These are phyloP conservation scores for Penicillium waksmanii DNA, from an alignment of 495 filamentous ascomycete genomes.

Conservation along the genomic window DNA sequence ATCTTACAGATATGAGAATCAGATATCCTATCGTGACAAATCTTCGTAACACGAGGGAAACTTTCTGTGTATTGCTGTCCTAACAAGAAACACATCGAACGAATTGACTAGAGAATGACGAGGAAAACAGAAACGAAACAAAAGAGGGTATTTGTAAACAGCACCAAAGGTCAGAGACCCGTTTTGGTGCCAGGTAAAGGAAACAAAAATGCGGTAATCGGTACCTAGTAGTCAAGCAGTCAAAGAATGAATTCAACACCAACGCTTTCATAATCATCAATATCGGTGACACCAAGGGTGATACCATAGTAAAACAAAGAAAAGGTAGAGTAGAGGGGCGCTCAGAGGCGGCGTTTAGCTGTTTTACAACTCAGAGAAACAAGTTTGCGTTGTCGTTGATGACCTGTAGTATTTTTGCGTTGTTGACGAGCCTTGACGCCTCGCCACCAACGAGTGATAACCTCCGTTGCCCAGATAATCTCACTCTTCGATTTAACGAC, in stretches of 20 bases:
- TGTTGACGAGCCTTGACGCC: slow-evolving; percentile 22
- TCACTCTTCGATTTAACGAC: slow-evolving; percentile 45
- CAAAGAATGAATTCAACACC: background rate
- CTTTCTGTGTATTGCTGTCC: too few species aligned
- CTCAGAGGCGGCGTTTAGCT: slow-evolving; percentile 10
- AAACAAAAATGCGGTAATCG: background rate
- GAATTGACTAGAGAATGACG: background rate
- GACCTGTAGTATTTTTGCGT: background rate
- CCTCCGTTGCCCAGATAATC: slow-evolving; percentile 54
- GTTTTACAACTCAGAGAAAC: slow-evolving; percentile 1
- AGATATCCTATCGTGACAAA: too few species aligned
- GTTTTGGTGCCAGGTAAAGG: background rate
- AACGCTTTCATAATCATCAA: slow-evolving; percentile 15
- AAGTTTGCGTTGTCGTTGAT: slow-evolving; percentile 5
- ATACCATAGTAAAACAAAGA: background rate
- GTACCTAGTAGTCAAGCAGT: background rate
- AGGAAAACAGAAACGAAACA: background rate
- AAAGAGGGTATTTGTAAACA: slow-evolving; percentile 7
- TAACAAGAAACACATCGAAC: too few species aligned
- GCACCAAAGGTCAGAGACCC: background rate
- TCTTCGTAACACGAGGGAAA: too few species aligned
- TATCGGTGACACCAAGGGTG: background rate
- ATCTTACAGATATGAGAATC: too few species aligned
- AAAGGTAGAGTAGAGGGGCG: background rate
- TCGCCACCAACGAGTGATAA: slow-evolving; percentile 54